Percentiles rank a stretch among this genome's conserved stretches.
Conservation (phyloP, 306 rosid genomes). For the Inga leiocalycina region DNA sequence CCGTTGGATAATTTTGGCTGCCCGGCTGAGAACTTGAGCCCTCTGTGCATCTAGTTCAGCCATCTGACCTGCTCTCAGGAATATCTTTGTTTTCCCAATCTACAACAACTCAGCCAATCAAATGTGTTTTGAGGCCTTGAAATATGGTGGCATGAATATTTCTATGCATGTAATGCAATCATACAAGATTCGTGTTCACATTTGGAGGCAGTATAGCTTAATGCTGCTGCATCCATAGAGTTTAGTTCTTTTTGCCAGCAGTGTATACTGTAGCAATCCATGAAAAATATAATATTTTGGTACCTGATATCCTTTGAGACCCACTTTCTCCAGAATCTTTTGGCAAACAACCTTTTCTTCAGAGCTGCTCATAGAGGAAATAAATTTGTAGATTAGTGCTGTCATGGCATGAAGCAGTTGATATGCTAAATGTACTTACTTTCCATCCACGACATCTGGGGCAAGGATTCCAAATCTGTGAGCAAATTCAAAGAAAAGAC, state of each 20-base stretch:
- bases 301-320: constrained; percentile 95
- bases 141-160: constrained; percentile 30
- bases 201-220: constrained; percentile 17
- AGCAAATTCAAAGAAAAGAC: constrained; percentile 80
- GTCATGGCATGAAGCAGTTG: constrained; percentile 31
- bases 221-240: constrained; percentile 31
- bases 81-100: constrained; percentile 96
- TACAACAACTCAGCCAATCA: constrained; percentile 48
- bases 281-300: constrained; percentile 21
- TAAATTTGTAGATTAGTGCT: constrained; percentile 38
- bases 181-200: constrained; percentile 17
- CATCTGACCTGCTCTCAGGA: constrained; percentile 99
- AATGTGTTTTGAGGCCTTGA: constrained; percentile 33
- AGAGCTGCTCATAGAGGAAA: constrained; percentile 55
- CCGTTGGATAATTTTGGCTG: constrained; percentile 85
- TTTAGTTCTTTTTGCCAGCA: constrained; percentile 25
- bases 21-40: constrained; percentile 76
- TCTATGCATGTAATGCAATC: constrained; percentile 25
- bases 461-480: constrained; percentile 91
- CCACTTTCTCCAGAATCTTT: constrained; percentile 86
- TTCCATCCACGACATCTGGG: constrained; percentile 66
- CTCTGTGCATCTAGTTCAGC: constrained; percentile 93
- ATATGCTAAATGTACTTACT: constrained; percentile 59
- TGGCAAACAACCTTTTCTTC: constrained; percentile 79
- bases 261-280: background rate